Conservation (phyloP, 148 eudicot genomes). For the Rhododendron ferrugineum region DNA sequence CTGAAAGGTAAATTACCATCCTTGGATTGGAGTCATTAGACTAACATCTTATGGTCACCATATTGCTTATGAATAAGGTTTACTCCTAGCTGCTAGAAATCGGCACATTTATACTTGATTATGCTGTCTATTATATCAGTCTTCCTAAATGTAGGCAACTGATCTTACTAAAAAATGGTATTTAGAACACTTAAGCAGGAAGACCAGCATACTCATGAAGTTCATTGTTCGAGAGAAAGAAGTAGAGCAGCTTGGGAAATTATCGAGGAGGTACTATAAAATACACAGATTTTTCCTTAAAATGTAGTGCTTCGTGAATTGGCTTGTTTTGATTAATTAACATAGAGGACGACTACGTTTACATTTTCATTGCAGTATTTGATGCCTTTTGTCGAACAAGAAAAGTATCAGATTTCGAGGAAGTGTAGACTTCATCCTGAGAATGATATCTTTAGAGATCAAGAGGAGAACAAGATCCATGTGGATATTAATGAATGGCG, state of each 20-base stretch:
- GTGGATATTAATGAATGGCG: constrained; percentile 75
- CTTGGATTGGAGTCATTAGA: not conserved
- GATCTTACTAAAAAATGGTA: constrained; percentile 5
- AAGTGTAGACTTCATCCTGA: constrained; percentile 77
- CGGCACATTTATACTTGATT: not conserved
- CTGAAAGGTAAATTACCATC: constrained; percentile 12
- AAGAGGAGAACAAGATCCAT: constrained; percentile 78
- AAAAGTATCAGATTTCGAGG: constrained; percentile 55
- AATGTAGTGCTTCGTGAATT: constrained; percentile 2
- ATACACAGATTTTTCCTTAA: not conserved
- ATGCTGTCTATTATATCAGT: not conserved
- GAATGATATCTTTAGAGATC: constrained; percentile 82
- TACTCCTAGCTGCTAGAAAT: not conserved
- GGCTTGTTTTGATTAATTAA: not conserved
- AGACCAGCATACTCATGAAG: constrained; percentile 38
- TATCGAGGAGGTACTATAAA: constrained; percentile 50
- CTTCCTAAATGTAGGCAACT: not conserved
- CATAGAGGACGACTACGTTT: not conserved
- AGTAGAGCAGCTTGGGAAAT: constrained; percentile 84
- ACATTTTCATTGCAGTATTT: constrained; percentile 54
- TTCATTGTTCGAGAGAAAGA: constrained; percentile 92
- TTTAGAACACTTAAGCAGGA: constrained; percentile 37
- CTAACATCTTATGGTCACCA: not conserved
- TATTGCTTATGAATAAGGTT: not conserved
- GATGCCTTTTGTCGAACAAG: constrained; percentile 83